Percentiles rank a stretch among this genome's conserved stretches.
These are phyloP conservation scores for Myochromella boudieri DNA, from an alignment of 768 basidiomycete genomes.

Conservation along the genomic window DNA sequence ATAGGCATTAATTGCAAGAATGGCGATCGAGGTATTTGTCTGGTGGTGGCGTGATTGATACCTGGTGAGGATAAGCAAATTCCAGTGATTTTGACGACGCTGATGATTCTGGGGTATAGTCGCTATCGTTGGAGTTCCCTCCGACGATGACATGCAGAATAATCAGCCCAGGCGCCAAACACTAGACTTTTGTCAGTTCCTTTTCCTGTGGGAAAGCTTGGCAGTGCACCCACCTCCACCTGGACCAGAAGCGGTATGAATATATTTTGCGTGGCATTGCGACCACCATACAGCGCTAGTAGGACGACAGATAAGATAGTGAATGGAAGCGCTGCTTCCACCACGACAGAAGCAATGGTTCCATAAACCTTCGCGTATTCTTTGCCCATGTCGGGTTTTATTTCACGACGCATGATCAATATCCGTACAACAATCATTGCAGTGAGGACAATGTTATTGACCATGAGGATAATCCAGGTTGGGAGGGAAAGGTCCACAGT, in stretches of 20 bases:
- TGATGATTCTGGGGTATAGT: no score
- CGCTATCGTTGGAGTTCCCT: background rate
- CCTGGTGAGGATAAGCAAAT: background rate
- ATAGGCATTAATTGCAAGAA: no score
- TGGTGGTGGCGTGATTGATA: no score
- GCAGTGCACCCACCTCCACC: slow-evolving; percentile 16
- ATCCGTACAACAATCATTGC: slow-evolving; percentile 31
- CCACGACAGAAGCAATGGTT: slow-evolving; percentile 27
- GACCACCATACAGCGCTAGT: slow-evolving; percentile 19
- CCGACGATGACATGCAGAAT: slow-evolving; percentile 5
- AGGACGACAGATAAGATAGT: slow-evolving; percentile 29
- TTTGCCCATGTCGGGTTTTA: slow-evolving; percentile 20
- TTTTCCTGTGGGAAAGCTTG: background rate
- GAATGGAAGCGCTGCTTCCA: slow-evolving; percentile 36
- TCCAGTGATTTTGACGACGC: background rate
- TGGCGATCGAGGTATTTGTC: no score
- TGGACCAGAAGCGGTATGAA: slow-evolving; percentile 25
- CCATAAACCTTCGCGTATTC: slow-evolving; percentile 29
- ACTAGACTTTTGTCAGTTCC: slow-evolving; percentile 2
- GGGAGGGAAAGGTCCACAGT: slow-evolving; percentile 29
- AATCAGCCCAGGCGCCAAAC: slow-evolving; percentile 9
- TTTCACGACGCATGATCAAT: slow-evolving; percentile 23
- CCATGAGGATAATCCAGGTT: slow-evolving; percentile 33
- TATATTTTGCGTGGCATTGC: slow-evolving; percentile 20
- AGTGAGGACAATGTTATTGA: slow-evolving; percentile 28